Percentiles rank a stretch among this genome's conserved stretches.
Conservation (phyloP, 176 grass and related monocot species). For the Avena insularis region DNA sequence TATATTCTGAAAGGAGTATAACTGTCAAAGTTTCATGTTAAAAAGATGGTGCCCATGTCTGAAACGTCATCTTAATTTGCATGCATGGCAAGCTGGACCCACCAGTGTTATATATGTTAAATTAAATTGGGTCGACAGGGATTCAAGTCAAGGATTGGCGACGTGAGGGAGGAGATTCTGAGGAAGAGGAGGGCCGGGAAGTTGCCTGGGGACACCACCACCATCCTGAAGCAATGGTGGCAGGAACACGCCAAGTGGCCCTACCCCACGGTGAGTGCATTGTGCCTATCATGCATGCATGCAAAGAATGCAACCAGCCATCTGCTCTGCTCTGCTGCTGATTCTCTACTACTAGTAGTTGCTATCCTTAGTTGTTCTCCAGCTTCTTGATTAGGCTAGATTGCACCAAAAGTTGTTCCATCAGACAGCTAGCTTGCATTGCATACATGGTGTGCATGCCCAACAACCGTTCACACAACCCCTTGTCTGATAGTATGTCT, state of each 20-base stretch:
- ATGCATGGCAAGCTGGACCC: not conserved
- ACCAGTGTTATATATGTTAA: not conserved
- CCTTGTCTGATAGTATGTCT: not conserved
- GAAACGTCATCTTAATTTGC: not conserved
- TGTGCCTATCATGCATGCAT: slow-evolving; percentile 51
- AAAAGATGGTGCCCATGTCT: not conserved
- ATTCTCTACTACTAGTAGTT: not conserved
- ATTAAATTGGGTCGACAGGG: slow-evolving; percentile 52
- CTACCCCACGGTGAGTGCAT: slow-evolving; percentile 91
- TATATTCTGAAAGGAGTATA: not conserved
- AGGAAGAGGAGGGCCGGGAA: slow-evolving; percentile 98
- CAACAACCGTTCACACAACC: not conserved
- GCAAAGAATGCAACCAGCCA: slow-evolving; percentile 54
- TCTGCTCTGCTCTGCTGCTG: slow-evolving; percentile 15
- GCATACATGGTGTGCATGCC: not conserved
- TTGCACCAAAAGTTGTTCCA: slow-evolving; percentile 30
- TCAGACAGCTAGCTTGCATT: not conserved
- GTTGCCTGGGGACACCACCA: slow-evolving; percentile 97
- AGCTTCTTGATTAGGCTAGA: slow-evolving; percentile 25
- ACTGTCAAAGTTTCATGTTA: not conserved
- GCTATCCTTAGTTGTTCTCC: slow-evolving; percentile 48
- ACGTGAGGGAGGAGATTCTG: slow-evolving; percentile 94
- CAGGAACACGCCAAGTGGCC: slow-evolving; percentile 99
- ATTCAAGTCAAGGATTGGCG: slow-evolving; percentile 97
- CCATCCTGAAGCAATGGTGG: slow-evolving; percentile 98